These are phyloP conservation scores for Sporothrix globosa DNA, from an alignment of 2,329 filamentous ascomycete species.

Conservation along the genomic window DNA sequence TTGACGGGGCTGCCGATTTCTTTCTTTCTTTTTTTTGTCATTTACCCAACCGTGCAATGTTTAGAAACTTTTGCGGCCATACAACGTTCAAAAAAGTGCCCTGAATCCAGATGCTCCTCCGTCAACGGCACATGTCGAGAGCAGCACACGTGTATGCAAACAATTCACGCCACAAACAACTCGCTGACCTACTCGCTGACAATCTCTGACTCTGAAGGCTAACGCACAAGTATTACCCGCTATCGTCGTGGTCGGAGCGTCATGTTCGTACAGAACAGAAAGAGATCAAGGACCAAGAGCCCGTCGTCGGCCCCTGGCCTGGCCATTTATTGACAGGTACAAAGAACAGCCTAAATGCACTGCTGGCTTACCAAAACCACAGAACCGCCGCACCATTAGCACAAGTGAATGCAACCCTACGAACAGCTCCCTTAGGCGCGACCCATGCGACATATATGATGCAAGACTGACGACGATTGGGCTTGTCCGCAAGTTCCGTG, in stretches of 20 bases:
- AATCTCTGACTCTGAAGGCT: no score
- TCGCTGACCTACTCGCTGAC: no score
- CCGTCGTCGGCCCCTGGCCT: background rate
- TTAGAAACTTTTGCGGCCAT: background rate
- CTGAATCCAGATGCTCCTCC: no score
- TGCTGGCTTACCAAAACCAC: background rate
- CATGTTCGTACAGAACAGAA: background rate
- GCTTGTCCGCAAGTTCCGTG: slow-evolving; percentile 18
- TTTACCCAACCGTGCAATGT: slow-evolving; percentile 5
- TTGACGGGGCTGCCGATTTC: background rate
- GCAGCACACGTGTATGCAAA: background rate
- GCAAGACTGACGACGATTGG: background rate
- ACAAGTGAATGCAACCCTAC: slow-evolving; percentile 1
- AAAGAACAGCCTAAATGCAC: slow-evolving; percentile 11
- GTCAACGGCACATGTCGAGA: background rate
- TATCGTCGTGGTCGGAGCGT: no score
- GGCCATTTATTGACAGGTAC: background rate
- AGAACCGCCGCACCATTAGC: background rate
- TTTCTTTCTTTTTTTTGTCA: background rate
- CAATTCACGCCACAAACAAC: no score
- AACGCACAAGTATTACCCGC: no score
- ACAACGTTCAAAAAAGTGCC: background rate
- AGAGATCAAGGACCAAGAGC: background rate
- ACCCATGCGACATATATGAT: background rate
- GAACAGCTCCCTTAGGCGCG: background rate